Base-by-base conservation (phyloP, 2,329 filamentous ascomycete species). In the Fusarium xylarioides region DNA sequence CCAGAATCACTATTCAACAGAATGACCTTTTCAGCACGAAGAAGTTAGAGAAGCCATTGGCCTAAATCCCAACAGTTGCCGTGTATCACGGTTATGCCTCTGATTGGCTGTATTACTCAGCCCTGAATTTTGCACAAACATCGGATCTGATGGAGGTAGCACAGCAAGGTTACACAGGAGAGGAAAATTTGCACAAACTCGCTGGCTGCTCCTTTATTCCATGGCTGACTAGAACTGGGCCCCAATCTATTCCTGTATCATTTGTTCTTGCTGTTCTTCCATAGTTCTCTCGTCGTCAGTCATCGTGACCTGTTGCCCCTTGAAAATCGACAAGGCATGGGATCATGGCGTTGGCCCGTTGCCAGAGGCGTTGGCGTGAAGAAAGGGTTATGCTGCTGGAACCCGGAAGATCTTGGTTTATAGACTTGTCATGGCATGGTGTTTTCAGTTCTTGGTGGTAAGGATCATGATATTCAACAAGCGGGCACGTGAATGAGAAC, bases 341-440 rank as follows among this genome's bases (percentile, higher is more conserved):
- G 65, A 63, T 47, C 52, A 64, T 60, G 71, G 73, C 69, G 73
- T 76, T 77, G 53, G 57, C 60, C 68, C 52, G 49, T 62, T 68
- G 47, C 57, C 55, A 55, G 49, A 74, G 68, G 75, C 65, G 66
- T 77, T 71, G 63, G 69, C 62, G 71, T 49, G 75, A 63, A 73
- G 54, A 61, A 68, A 61, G 68, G 56, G 62, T 49, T 70, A 70
- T 67, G 55, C 53, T 66, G 62, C 52, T 67, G 61, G 46, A 72
- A 66, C 62, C 47, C 65, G 63, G 69, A 60, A 62, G 55, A 61
- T 58, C 38, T 66, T 61, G 66, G 59, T 64, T 66, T 58, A 77
- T 77, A 77, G 75, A 77, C 66, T 70, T 75, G 73, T 73, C 64
- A 75, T 61, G 71, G 59, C 54, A 74, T 76, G 71, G 70, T 74